phyloP scores from a whole-genome alignment of 2,329 filamentous ascomycete species.

The Trichoderma pleuroti region DNA sequence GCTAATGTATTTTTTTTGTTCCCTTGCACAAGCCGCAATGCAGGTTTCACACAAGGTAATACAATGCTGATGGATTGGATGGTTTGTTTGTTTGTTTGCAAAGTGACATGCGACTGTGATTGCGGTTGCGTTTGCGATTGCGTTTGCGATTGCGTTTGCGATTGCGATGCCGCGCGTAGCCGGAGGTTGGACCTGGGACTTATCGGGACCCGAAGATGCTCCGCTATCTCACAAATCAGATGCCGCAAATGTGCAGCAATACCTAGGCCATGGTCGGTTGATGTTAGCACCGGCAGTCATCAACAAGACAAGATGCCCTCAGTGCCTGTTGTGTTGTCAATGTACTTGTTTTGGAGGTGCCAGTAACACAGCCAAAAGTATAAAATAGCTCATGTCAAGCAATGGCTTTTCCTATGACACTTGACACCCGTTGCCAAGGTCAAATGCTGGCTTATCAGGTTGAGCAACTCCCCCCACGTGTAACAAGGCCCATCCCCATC shows the following conservation, averaged over 20 bases:
- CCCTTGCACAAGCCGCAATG: neutral
- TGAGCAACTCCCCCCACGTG: constrained; percentile 1
- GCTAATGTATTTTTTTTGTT: neutral
- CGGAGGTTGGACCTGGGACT: neutral
- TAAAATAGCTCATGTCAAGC: neutral
- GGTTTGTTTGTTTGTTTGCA: neutral
- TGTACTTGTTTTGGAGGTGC: too few relatives aligned
- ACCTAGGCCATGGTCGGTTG: neutral
- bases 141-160: neutral
- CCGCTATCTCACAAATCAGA: neutral
- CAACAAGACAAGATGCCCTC: neutral
- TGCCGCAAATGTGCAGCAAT: neutral
- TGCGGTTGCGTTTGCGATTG: neutral
- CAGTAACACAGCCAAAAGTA: neutral
- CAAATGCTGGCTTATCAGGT: neutral
- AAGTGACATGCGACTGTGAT: neutral
- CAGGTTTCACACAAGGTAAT: neutral
- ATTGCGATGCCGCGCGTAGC: constrained; percentile 1
- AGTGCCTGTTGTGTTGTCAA: neutral
- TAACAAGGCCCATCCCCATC: neutral
- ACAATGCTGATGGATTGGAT: neutral
- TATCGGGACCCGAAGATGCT: constrained; percentile 9
- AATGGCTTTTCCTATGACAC: neutral
- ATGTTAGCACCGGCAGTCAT: neutral
- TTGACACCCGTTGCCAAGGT: neutral